Conservation (phyloP, 805 yeast species). For the Schizosaccharomyces pombe region DNA sequence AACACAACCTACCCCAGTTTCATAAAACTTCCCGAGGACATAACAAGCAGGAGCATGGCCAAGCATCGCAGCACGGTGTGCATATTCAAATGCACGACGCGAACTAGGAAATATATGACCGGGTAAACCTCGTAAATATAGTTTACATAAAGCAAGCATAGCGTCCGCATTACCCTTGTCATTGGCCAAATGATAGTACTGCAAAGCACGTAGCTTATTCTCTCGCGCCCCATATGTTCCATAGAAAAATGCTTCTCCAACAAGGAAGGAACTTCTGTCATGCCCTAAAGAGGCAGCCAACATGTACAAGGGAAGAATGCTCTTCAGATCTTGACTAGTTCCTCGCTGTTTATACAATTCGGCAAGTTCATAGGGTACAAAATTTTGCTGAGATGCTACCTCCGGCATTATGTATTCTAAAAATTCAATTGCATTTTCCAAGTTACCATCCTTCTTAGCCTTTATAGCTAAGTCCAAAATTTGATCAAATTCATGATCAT, state of each 20-base stretch:
- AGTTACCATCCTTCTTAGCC: not conserved
- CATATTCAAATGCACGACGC: not conserved
- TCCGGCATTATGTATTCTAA: not conserved
- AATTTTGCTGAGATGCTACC: not conserved
- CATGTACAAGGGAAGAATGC: not conserved
- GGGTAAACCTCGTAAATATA: not conserved
- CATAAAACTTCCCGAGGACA: not conserved
- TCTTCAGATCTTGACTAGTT: not conserved
- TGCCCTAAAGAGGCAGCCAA: not conserved
- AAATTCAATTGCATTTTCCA: not conserved
- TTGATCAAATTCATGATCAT: not conserved
- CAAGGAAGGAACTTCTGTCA: not conserved
- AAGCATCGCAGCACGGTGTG: not conserved
- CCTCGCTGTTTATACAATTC: not conserved
- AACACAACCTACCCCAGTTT: not conserved
- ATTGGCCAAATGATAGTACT: not conserved
- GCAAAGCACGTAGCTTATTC: not conserved
- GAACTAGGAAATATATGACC: not conserved
- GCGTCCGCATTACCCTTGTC: not conserved
- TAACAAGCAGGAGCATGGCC: not conserved
- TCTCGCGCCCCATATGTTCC: not conserved
- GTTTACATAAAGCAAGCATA: not conserved
- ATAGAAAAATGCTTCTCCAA: not conserved
- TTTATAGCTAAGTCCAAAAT: not conserved
- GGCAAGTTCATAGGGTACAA: not conserved